Percentiles rank a stretch among this genome's conserved stretches.
phyloP scores from a whole-genome alignment of 2,329 filamentous ascomycete genomes.

The Stachybotrys chartarum region DNA sequence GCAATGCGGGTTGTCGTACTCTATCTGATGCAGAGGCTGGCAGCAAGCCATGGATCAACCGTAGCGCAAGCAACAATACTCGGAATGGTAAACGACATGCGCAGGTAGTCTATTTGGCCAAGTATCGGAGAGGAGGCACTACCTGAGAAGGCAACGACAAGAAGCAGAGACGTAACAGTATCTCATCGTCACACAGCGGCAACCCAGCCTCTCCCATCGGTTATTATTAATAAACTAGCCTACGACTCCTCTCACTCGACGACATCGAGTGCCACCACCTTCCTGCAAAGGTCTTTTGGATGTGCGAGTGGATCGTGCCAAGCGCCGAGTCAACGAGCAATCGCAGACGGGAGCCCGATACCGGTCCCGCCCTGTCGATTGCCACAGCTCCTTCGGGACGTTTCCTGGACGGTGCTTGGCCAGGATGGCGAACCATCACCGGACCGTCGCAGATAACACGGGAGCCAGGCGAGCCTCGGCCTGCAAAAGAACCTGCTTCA shows the following conservation, averaged over 20 bases:
- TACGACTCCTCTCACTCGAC: neutral
- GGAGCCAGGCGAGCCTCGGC: no score
- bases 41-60: neutral
- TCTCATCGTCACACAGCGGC: neutral
- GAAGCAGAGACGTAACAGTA: neutral
- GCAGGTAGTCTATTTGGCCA: neutral
- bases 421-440: no score
- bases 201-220: neutral
- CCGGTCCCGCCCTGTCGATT: neutral
- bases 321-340: neutral
- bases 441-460: no score
- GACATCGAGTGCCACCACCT: neutral
- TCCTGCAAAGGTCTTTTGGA: neutral
- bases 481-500: no score
- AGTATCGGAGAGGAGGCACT: neutral
- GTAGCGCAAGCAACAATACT: neutral
- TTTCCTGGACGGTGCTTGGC: no score
- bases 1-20: neutral
- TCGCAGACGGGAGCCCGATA: neutral
- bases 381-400: no score
- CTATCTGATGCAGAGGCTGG: neutral
- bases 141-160: no score
- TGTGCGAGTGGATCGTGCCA: neutral
- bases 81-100: neutral
- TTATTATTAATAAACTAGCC: no score